Evolutionary conservation across 2,329 filamentous ascomycete species (phyloP).

Genomic region (Colletotrichum lini): DNA sequence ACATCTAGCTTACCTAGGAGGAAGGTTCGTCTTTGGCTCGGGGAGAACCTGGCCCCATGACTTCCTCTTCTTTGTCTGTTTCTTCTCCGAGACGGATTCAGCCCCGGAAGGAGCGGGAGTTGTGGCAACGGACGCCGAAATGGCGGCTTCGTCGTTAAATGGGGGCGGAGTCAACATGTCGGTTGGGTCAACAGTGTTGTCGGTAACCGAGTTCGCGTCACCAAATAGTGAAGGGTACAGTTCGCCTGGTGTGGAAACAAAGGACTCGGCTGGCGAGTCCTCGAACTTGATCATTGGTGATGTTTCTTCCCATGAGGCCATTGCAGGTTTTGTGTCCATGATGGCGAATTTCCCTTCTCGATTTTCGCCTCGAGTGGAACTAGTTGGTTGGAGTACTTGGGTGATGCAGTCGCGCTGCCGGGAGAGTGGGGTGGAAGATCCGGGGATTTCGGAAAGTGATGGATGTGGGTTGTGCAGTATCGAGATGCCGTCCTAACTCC

Average conservation of each 20-base stretch:
- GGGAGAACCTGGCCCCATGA: slow-evolving; percentile 98
- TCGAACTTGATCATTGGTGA: slow-evolving; percentile 67
- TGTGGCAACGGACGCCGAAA: slow-evolving; percentile 44
- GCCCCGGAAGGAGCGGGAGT: slow-evolving; percentile 8
- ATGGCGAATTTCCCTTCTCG: slow-evolving; percentile 26
- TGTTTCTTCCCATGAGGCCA: slow-evolving; percentile 58
- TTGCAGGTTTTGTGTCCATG: slow-evolving; percentile 47
- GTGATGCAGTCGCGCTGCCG: not conserved
- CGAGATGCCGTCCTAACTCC: slow-evolving; percentile 56
- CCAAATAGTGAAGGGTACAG: slow-evolving; percentile 65
- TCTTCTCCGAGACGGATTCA: slow-evolving; percentile 69
- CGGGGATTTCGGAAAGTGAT: slow-evolving; percentile 32
- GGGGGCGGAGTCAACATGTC: slow-evolving; percentile 67
- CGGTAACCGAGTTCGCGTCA: slow-evolving; percentile 46
- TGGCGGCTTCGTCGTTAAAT: slow-evolving; percentile 47
- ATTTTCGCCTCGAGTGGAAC: slow-evolving; percentile 31
- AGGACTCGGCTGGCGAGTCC: slow-evolving; percentile 68
- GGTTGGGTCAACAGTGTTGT: slow-evolving; percentile 59
- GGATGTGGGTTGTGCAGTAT: slow-evolving; percentile 33
- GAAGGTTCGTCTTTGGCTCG: slow-evolving; percentile 95
- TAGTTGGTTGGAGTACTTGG: slow-evolving; percentile 9
- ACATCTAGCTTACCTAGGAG: slow-evolving; percentile 77
- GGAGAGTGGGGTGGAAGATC: not conserved
- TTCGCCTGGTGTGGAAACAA: slow-evolving; percentile 66
- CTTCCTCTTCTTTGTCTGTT: slow-evolving; percentile 92